Evolutionary conservation across 495 filamentous ascomycete species (phyloP).

Genomic region (Elasticomyces elasticus): DNA sequence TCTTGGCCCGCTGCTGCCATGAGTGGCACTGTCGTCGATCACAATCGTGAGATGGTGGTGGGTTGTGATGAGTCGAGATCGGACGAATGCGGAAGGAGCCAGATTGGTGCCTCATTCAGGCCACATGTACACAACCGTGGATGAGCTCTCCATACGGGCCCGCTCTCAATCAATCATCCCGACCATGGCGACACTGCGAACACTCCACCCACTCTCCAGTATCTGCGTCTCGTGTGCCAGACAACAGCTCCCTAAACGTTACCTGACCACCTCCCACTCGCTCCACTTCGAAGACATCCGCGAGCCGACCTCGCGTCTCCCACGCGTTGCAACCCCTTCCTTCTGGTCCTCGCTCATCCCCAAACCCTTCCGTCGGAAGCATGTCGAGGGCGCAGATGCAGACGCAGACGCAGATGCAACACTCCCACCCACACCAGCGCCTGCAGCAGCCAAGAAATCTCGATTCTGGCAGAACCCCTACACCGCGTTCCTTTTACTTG

Average conservation of each 20-base stretch:
- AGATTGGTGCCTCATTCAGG: no score
- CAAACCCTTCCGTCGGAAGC: slow-evolving; percentile 14
- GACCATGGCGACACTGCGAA: no score
- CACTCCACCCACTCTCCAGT: neutral
- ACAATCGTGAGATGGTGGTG: no score
- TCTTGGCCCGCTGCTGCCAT: no score
- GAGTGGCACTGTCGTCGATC: no score
- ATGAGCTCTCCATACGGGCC: no score
- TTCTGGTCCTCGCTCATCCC: slow-evolving; percentile 25
- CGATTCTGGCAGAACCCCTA: slow-evolving; percentile 74
- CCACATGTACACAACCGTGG: no score
- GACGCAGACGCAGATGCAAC: neutral
- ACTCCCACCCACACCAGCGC: neutral
- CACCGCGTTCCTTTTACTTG: slow-evolving; percentile 85
- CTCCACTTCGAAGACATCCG: slow-evolving; percentile 10
- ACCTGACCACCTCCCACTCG: neutral
- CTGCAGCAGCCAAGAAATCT: slow-evolving; percentile 28
- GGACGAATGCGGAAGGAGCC: no score
- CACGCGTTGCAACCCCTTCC: slow-evolving; percentile 19
- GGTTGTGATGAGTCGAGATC: no score
- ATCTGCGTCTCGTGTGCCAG: neutral
- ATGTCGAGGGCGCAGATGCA: neutral
- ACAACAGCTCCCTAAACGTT: neutral
- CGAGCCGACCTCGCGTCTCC: slow-evolving; percentile 14
- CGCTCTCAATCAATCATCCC: no score